Evolutionary conservation across 305 asterid species (phyloP).

Genomic region (Solanum hybrid): DNA sequence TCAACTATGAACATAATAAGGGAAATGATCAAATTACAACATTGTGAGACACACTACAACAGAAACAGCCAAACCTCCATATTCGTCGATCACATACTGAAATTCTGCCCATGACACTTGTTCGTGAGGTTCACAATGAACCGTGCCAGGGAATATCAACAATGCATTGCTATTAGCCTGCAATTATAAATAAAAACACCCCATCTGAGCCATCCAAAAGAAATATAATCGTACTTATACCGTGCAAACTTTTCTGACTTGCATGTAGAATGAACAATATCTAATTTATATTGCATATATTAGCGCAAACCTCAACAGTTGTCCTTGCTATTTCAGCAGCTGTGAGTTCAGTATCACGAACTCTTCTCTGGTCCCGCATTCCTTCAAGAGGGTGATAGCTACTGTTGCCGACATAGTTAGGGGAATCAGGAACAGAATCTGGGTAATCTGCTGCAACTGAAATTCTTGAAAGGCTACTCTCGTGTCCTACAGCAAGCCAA

Average conservation of each 20-base stretch:
- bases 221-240: not conserved
- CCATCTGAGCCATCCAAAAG: conserved; percentile 1
- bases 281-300: conserved; percentile 11
- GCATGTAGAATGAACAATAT: conserved; percentile 1
- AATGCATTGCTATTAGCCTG: conserved; percentile 57
- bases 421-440: conserved; percentile 67
- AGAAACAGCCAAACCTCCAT: conserved; percentile 49
- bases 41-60: not conserved
- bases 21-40: not conserved
- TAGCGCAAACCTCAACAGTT: conserved; percentile 52
- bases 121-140: conserved; percentile 72
- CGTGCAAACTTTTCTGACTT: not conserved
- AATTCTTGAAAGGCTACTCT: conserved; percentile 39
- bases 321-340: conserved; percentile 76
- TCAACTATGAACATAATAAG: not conserved
- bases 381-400: conserved; percentile 87
- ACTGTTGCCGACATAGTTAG: conserved; percentile 31
- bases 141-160: conserved; percentile 50
- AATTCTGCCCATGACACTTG: conserved; percentile 68
- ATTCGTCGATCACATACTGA: conserved; percentile 57
- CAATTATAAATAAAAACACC: conserved; percentile 17
- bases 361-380: conserved; percentile 37
- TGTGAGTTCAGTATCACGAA: conserved; percentile 44
- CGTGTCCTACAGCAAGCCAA: conserved; percentile 34
- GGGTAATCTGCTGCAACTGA: conserved; percentile 82